Evolutionary conservation across 129 eudicot species (phyloP), one percentile per base, ranked within the genome.

Genomic region (Chrysanthemum lavandulifolium): DNA sequence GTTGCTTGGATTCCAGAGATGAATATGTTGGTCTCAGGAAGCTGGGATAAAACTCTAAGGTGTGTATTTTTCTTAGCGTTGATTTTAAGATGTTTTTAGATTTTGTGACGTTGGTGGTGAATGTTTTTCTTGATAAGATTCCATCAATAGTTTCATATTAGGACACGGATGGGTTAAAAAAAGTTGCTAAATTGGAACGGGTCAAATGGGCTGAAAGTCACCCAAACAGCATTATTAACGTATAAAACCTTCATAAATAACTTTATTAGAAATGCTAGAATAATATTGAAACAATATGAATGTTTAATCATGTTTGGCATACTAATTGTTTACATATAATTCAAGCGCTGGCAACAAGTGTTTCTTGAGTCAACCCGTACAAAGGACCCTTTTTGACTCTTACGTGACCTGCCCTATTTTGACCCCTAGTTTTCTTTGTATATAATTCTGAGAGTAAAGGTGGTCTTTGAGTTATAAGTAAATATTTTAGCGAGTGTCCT

Each of bases 1-100:
- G 73, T 95, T 68, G 99, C 99, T 40, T 95, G 97, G 97, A 88
- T 95, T 66, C 90, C 99, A 49, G 97, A 95, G 82, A 83, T 95
- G 94, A 90, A 66, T 61, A 81, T 90, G 63, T 72, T 95, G 76
- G 99, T 80, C 65, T 83, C 93, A 7, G 97, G 96, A 84, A 90
- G 99, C 80, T 95, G 96, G 99, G 97, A 95, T 49, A 95, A 95
- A 73, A 88, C 99, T 13, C 58, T 95, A 23, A 84, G 91, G 99
- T 90, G 49, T 53, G 73, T 19, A 62, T n/a, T 25, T 31, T 45
- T 13, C 40, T 63, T 57, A 15, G 45, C 52, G 49, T 52, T 70
- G 13, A 49, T 60, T 18, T 77, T 61, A 52, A 16, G 21, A n/a
- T 36, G 36, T 14, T 9, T 77, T 33, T 13, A 31, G 29, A 15